These are phyloP conservation scores for Onygenales sp. DNA, from an alignment of 2,329 filamentous ascomycete genomes.

Conservation along the genomic window DNA sequence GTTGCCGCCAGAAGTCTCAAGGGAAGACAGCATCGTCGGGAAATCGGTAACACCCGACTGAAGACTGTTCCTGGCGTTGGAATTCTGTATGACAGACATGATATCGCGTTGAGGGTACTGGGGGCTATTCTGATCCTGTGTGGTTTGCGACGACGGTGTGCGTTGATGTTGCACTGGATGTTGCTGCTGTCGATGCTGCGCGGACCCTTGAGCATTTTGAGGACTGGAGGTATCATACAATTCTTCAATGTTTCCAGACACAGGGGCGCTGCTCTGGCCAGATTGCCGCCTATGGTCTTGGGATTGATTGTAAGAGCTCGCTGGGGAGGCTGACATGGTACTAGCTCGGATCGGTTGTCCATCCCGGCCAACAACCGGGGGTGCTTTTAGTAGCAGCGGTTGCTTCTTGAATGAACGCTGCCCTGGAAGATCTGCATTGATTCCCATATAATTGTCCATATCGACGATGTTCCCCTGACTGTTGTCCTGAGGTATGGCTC, in stretches of 20 bases:
- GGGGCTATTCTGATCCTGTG: constrained; percentile 10
- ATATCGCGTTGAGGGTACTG: constrained; percentile 32
- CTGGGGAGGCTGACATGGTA: constrained; percentile 27
- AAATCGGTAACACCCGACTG: constrained; percentile 33
- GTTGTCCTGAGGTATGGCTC: constrained; percentile 55
- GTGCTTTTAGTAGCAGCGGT: constrained; percentile 38
- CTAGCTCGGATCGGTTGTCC: constrained; percentile 22
- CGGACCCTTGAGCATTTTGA: constrained; percentile 10
- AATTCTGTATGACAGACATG: constrained; percentile 40
- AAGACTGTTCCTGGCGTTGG: constrained; percentile 34
- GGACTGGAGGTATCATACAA: constrained; percentile 32
- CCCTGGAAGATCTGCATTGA: constrained; percentile 11
- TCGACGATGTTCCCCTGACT: constrained; percentile 53
- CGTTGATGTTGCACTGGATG: constrained; percentile 5
- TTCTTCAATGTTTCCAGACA: constrained; percentile 32
- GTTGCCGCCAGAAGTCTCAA: constrained; percentile 34
- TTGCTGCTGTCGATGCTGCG: constrained; percentile 6
- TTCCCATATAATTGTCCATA: constrained; percentile 43
- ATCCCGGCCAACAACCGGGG: constrained; percentile 17
- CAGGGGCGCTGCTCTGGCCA: constrained; percentile 22
- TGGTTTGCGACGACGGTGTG: constrained; percentile 1
- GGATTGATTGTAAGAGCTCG: constrained; percentile 22
- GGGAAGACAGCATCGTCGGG: constrained; percentile 35
- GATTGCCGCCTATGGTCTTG: constrained; percentile 16
- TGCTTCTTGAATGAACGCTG: constrained; percentile 37